Percentiles rank a stretch among this genome's conserved stretches.
These are phyloP conservation scores for Botrytis elliptica DNA, from an alignment of 2,329 filamentous ascomycete species.

Conservation along the genomic window DNA sequence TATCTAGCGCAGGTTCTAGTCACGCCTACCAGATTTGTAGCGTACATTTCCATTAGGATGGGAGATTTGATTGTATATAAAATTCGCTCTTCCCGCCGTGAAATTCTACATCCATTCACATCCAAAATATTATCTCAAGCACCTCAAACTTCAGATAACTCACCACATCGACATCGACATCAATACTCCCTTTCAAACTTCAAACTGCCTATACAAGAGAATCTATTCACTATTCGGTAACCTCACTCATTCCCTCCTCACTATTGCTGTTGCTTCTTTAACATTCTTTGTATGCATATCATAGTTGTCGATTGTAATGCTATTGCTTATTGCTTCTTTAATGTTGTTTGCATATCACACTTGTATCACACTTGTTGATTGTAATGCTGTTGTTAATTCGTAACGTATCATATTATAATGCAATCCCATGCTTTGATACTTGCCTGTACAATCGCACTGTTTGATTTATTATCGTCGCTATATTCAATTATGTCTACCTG, in stretches of 20 bases:
- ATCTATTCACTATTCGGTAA: accelerated
- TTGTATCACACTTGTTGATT: not conserved
- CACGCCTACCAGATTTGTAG: not conserved
- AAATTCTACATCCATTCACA: not conserved
- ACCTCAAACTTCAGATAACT: not conserved
- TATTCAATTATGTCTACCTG: accelerated
- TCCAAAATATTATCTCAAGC: not conserved
- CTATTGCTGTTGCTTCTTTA: not conserved
- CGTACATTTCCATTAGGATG: not conserved
- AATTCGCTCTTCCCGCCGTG: too few relatives aligned
- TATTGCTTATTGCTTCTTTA: not conserved
- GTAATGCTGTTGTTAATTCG: not conserved
- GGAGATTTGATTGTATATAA: too few relatives aligned
- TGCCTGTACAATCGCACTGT: not conserved
- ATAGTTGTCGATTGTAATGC: not conserved
- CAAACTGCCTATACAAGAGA: not conserved
- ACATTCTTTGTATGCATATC: not conserved
- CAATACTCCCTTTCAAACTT: not conserved
- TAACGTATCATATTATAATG: not conserved
- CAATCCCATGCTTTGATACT: not conserved
- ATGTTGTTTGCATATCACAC: not conserved
- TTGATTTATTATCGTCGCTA: not conserved
- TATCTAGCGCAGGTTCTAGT: not conserved
- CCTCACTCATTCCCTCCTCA: not conserved
- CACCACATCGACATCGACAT: not conserved